Conservation (phyloP, 163 green algal genomes). For the Scenedesmus sp. region DNA sequence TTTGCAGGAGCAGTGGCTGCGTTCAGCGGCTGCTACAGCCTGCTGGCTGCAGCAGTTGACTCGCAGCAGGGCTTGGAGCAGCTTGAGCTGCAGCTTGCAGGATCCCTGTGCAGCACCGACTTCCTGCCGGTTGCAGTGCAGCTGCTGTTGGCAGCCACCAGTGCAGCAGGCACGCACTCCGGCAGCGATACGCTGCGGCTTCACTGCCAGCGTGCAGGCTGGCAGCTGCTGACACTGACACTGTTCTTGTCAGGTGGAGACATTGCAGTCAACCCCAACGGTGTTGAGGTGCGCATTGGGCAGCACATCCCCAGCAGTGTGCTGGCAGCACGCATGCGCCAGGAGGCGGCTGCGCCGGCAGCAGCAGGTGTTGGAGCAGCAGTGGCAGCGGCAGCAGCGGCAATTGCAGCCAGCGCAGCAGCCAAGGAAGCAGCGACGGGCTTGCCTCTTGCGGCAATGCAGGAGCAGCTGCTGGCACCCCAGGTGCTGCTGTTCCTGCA, state of each 20-base stretch:
- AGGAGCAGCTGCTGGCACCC: conserved; percentile 11
- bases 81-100: conserved; percentile 23
- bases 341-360: not conserved
- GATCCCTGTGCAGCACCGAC: conserved; percentile 17
- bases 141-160: conserved; percentile 30
- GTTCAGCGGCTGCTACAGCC: conserved; percentile 35
- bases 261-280: conserved; percentile 8
- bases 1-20: conserved; percentile 35
- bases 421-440: conserved; percentile 13
- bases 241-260: conserved; percentile 50
- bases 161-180: not conserved
- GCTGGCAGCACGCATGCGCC: conserved; percentile 31
- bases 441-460: not conserved
- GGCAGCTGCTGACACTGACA: conserved; percentile 40
- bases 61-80: conserved; percentile 40
- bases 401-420: not conserved
- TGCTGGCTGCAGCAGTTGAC: conserved; percentile 34
- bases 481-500: conserved; percentile 46
- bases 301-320: conserved; percentile 46
- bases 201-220: conserved; percentile 35
- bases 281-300: conserved; percentile 1
- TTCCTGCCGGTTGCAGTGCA: conserved; percentile 34
- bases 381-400: not conserved
- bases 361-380: not conserved
- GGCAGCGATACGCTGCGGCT: not conserved